Conservation (phyloP, 2,329 filamentous ascomycete genomes). For the Exophiala aquamarina region DNA sequence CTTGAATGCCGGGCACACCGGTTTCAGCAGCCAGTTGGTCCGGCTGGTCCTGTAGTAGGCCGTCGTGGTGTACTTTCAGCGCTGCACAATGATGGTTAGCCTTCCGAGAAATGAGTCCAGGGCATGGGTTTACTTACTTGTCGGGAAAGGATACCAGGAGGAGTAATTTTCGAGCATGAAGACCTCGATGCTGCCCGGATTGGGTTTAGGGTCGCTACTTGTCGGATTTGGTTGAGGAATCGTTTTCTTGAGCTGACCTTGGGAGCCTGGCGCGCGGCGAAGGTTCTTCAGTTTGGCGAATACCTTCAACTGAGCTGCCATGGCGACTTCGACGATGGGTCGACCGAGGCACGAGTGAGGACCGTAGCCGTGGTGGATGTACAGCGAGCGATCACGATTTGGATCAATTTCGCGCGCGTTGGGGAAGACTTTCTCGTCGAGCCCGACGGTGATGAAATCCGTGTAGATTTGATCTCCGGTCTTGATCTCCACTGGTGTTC, state of each 20-base stretch:
- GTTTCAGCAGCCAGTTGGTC: slow-evolving; percentile 23
- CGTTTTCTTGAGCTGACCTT: slow-evolving; percentile 43
- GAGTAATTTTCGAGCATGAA: slow-evolving; percentile 47
- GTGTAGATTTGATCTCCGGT: slow-evolving; percentile 27
- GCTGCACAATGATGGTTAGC: slow-evolving; percentile 14
- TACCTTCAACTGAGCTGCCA: slow-evolving; percentile 43
- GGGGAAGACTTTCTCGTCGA: slow-evolving; percentile 38
- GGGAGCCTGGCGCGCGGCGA: slow-evolving; percentile 40
- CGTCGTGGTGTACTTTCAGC: slow-evolving; percentile 30
- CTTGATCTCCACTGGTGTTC: slow-evolving; percentile 19
- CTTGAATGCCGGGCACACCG: slow-evolving; percentile 23
- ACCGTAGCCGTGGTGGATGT: slow-evolving; percentile 48
- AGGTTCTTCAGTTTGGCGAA: slow-evolving; percentile 43
- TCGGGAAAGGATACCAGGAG: slow-evolving; percentile 43
- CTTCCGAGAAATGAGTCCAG: not conserved
- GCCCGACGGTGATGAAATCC: slow-evolving; percentile 33
- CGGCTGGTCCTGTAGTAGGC: slow-evolving; percentile 21
- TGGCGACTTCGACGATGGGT: slow-evolving; percentile 42
- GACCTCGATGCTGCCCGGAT: slow-evolving; percentile 40
- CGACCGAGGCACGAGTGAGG: slow-evolving; percentile 49
- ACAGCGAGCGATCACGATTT: slow-evolving; percentile 40
- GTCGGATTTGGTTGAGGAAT: slow-evolving; percentile 30
- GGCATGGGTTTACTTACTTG: slow-evolving; percentile 20
- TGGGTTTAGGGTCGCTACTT: slow-evolving; percentile 28
- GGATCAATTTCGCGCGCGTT: slow-evolving; percentile 45